Percentiles rank a stretch among this genome's conserved stretches.
These are phyloP conservation scores for Mychonastes homosphaera DNA, from an alignment of 139 green algal species.

Conservation along the genomic window DNA sequence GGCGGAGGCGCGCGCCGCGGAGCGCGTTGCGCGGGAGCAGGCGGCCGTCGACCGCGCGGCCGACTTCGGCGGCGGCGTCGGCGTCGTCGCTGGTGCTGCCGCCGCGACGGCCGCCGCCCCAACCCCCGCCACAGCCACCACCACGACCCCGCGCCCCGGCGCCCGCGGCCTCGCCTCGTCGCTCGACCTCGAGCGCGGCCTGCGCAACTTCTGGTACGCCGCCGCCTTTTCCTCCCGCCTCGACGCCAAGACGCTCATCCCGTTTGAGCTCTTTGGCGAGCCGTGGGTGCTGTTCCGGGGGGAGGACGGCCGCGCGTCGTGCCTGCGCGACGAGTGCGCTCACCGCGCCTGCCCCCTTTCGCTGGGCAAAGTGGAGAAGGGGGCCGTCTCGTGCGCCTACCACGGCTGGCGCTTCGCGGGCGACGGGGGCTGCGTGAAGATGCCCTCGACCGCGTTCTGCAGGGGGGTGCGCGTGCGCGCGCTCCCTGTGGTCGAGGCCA, in stretches of 20 bases:
- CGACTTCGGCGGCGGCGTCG: background rate
- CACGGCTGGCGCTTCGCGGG: constrained; percentile 86
- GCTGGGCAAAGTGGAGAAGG: constrained; percentile 58
- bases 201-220: constrained; percentile 66
- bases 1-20: background rate
- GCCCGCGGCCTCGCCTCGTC: constrained; percentile 32
- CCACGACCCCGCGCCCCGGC: background rate
- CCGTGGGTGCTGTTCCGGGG: constrained; percentile 92
- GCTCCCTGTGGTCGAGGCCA: constrained; percentile 70
- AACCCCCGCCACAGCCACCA: background rate
- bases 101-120: background rate
- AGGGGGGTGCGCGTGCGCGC: constrained; percentile 56
- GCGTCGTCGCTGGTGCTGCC: background rate
- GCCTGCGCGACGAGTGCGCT: constrained; percentile 83
- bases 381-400: constrained; percentile 79
- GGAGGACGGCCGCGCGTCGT: constrained; percentile 47
- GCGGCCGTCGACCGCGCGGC: background rate
- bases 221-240: constrained; percentile 48
- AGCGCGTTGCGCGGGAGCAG: constrained; percentile 4
- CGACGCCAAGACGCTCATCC: constrained; percentile 34
- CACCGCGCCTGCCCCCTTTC: constrained; percentile 91
- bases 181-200: constrained; percentile 39
- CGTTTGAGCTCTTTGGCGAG: constrained; percentile 91
- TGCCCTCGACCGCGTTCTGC: constrained; percentile 77
- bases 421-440: constrained; percentile 73